Percentiles rank a stretch among this genome's conserved stretches.
Conservation (phyloP, 257 asterid species). For the Scutellaria barbata region DNA sequence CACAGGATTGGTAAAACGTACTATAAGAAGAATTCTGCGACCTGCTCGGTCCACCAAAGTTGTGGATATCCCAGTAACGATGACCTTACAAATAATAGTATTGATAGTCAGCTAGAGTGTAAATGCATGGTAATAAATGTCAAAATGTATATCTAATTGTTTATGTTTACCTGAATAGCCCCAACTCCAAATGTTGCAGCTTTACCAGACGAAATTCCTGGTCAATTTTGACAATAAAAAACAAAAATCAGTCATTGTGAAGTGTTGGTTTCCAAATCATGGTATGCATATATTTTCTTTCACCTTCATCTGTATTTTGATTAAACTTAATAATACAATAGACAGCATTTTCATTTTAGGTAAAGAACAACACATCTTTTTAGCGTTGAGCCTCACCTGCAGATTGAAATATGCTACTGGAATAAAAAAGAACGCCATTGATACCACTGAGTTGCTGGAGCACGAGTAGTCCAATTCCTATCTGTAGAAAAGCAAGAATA, state of each 20-base stretch:
- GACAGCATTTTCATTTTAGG: background rate
- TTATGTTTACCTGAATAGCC: slow-evolving; percentile 66
- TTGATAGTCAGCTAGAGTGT: background rate
- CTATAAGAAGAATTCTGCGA: slow-evolving; percentile 83
- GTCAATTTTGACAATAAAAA: slow-evolving; percentile 28
- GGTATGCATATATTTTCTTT: background rate
- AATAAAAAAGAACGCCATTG: slow-evolving; percentile 72
- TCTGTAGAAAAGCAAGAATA: slow-evolving; percentile 40
- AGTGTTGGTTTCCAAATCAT: too few relatives aligned
- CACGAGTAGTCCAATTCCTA: slow-evolving; percentile 67
- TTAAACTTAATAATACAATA: background rate
- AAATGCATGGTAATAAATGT: slow-evolving; percentile 6
- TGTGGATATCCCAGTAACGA: slow-evolving; percentile 72
- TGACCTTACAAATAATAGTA: slow-evolving; percentile 48
- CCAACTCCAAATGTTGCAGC: slow-evolving; percentile 85
- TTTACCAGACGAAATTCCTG: slow-evolving; percentile 87
- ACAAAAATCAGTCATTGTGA: background rate
- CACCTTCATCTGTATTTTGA: too few relatives aligned
- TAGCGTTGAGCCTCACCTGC: slow-evolving; percentile 50
- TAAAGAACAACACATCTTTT: background rate
- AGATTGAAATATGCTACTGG: slow-evolving; percentile 61
- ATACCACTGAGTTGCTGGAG: slow-evolving; percentile 74
- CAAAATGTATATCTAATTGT: background rate
- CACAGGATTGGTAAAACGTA: slow-evolving; percentile 38
- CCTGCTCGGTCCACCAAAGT: slow-evolving; percentile 78